Base-by-base conservation (phyloP, 1,284 basidiomycete genomes). In the Melanopsichium pennsylvanicum region DNA sequence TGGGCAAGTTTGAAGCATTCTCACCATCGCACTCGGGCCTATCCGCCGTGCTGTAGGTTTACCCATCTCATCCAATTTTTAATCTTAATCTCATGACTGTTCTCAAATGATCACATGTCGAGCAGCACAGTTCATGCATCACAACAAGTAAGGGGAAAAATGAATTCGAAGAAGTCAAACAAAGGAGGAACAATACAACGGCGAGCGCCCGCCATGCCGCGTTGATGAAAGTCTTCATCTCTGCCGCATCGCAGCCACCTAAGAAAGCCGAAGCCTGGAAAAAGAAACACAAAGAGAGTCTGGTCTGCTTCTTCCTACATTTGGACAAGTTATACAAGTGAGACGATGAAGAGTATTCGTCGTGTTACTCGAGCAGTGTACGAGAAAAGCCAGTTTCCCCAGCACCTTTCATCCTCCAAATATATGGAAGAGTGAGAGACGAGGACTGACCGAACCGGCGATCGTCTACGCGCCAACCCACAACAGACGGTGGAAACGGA, bases 391-490 rank as follows among this genome's bases (percentile, higher is more conserved):
- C 32, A 54, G 33, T 57, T 62, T 51, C 54, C 52, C 44, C 40
- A 52, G 39, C 48, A 48, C 54, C 48, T 48, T 44, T 38, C 15
- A 23, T 36, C 36, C 36, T 27, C 35, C 10, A 29, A 32, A 13
- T 7, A 7, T 8, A 29, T 19, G 48, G 39, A 36, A 54, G 35
- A 45, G 43, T 35, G 42, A 57, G 44, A 49, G 40, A 46, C 52
- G 54, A 50, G 43, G 44, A 56, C 47, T 43, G 60, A 63, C 52
- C 60, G 60, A 31, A 31, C 60, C 60, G 48, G 52, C 60, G 60
- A 63, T 57, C 52, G 48, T 63, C 60, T 39, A 63, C 60, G 44
- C 60, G 43, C 48, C 35, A 26, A 46, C 38, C 27, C 35, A 51
- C 47, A 56, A 46, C 60, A 63, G 60, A 63, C 34, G n/a, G 21